Evolutionary conservation across 257 asterid genomes (phyloP).

Genomic region (Nicotiana otophora): DNA sequence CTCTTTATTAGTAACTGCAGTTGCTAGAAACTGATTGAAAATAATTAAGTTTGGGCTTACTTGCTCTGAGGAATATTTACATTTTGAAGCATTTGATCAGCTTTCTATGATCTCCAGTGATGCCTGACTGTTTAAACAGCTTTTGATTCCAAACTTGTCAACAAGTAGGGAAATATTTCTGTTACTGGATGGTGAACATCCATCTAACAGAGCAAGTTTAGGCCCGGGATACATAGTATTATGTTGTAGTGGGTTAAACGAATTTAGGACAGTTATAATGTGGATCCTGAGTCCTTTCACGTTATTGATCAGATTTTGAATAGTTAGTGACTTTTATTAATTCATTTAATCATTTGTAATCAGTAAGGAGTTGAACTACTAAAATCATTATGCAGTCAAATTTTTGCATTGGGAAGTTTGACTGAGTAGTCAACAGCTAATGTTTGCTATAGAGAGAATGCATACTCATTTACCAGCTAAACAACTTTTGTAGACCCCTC

Average conservation of each 20-base stretch:
- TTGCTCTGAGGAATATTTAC: neutral
- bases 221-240: neutral
- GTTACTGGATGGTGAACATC: neutral
- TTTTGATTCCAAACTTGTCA: neutral
- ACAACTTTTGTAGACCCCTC: neutral
- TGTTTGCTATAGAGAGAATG: neutral
- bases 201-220: neutral
- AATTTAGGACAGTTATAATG: neutral
- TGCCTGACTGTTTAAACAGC: neutral
- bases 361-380: neutral
- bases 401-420: neutral
- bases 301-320: neutral
- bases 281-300: neutral
- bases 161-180: neutral
- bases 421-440: neutral
- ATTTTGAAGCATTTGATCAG: neutral
- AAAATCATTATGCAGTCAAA: neutral
- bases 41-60: neutral
- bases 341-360: neutral
- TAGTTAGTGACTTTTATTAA: neutral
- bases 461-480: neutral
- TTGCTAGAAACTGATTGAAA: neutral
- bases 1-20: neutral
- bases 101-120: conserved; percentile 2
- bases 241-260: neutral